phyloP scores from a whole-genome alignment of 2,329 filamentous ascomycete species.

The Cladosporium sp. region DNA sequence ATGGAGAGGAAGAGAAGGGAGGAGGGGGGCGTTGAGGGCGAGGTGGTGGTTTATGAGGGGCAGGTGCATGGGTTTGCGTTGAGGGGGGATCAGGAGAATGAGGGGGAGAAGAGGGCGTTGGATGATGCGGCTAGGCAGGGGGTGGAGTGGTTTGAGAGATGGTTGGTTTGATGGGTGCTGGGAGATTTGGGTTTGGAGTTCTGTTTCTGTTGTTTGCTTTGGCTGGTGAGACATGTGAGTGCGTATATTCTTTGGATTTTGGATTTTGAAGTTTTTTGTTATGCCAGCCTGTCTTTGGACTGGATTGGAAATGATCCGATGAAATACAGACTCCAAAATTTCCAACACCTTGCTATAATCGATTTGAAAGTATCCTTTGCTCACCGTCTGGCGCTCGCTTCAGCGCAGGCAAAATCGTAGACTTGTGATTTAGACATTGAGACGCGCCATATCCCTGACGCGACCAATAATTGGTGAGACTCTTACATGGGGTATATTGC shows the following conservation, averaged over 20 bases:
- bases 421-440: neutral
- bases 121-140: slow-evolving; percentile 38
- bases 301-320: neutral
- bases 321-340: neutral
- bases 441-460: neutral
- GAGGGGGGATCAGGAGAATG: slow-evolving; percentile 39
- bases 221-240: no score
- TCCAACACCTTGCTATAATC: neutral
- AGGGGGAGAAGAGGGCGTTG: slow-evolving; percentile 46
- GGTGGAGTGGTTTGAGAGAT: slow-evolving; percentile 21
- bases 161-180: slow-evolving; percentile 5
- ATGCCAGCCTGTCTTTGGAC: neutral
- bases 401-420: no score
- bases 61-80: slow-evolving; percentile 45
- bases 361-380: neutral
- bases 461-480: neutral
- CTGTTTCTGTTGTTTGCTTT: no score
- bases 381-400: neutral
- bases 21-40: slow-evolving; percentile 29
- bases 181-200: neutral
- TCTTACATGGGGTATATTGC: neutral
- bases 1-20: slow-evolving; percentile 36
- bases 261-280: no score
- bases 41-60: slow-evolving; percentile 41
- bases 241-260: no score